Evolutionary conservation across 305 asterid species (phyloP), one percentile per base, ranked within the genome.

Genomic region (Fraxinus velutina): DNA sequence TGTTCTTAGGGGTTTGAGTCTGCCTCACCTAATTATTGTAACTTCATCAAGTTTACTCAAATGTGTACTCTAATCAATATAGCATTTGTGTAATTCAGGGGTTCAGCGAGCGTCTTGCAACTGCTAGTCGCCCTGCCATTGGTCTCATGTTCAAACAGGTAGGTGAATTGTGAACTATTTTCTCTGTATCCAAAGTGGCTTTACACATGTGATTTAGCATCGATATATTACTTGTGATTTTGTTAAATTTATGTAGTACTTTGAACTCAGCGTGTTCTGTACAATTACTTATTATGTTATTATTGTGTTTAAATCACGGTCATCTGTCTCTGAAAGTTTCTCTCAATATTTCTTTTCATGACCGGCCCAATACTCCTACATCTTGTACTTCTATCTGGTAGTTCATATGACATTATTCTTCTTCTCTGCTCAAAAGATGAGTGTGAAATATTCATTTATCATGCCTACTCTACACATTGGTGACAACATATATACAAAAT

Each of bases 91-190:
- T 42, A 83, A 87, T 83, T 22, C 89, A 93, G 98, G 98, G 98
- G 71, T 94, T 94, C 87, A 94, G 91, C 50, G 93, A 90, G 90
- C 97, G 97, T 78, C 97, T 94, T 80, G 96, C 86, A 80, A 94
- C 95, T 71, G 92, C 93, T 17, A 90, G 92, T 81, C 97, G 97
- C 79, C 98, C 97, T 77, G 97, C 90, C 84, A 91, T 94, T 30
- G 98, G 98, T 73, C 87, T 85, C 55, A 93, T 94, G 97, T 94
- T 94, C 87, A 94, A 92, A 85, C 95, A 92, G 98, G 98, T 94
- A 6, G 12, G 70, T 60, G 70, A 7, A 60, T 52, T n/a, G 64
- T 52, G 24, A 52, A n/a, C 24, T 5, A 52, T 52, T n/a, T 52
- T 15, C 17, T 52, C 64, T 52, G 64, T 52, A n/a, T 52, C 64